A percentile compares a stretch with the other conserved stretches of the same genome.
Conservation (phyloP, 139 green algal genomes). For the Chlorella sp. region DNA sequence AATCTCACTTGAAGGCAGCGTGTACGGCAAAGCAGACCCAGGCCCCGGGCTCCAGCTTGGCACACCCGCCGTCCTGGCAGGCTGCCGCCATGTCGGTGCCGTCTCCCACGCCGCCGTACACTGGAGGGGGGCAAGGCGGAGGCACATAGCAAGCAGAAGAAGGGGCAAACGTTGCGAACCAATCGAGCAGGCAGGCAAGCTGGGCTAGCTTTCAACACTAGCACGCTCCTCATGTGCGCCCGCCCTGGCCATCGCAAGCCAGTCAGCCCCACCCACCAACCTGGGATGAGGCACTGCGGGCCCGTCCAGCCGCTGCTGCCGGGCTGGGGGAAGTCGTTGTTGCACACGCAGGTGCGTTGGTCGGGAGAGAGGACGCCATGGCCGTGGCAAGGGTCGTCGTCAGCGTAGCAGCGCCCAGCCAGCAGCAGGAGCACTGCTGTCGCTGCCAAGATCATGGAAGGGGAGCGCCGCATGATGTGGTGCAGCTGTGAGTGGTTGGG, state of each 20-base stretch:
- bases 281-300: conserved; percentile 14
- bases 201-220: no score
- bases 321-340: conserved; percentile 16
- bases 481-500: no score
- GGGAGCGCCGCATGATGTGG: no score
- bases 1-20: conserved; percentile 25
- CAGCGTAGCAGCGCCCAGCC: neutral
- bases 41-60: conserved; percentile 24
- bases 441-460: neutral
- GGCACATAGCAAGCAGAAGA: no score
- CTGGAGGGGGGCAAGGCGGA: no score
- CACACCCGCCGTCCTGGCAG: conserved; percentile 34
- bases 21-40: conserved; percentile 53
- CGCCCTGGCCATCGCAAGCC: no score
- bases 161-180: no score
- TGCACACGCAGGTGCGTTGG: conserved; percentile 29
- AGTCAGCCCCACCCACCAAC: no score
- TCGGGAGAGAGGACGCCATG: neutral
- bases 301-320: conserved; percentile 34
- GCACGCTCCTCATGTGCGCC: no score
- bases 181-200: no score
- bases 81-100: conserved; percentile 11
- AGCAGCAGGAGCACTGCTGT: neutral
- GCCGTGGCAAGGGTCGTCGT: neutral
- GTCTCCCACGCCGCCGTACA: neutral